Percentiles rank a stretch among this genome's conserved stretches.
Evolutionary conservation across 129 eudicot genomes (phyloP).

Genomic region (Tagetes patula): DNA sequence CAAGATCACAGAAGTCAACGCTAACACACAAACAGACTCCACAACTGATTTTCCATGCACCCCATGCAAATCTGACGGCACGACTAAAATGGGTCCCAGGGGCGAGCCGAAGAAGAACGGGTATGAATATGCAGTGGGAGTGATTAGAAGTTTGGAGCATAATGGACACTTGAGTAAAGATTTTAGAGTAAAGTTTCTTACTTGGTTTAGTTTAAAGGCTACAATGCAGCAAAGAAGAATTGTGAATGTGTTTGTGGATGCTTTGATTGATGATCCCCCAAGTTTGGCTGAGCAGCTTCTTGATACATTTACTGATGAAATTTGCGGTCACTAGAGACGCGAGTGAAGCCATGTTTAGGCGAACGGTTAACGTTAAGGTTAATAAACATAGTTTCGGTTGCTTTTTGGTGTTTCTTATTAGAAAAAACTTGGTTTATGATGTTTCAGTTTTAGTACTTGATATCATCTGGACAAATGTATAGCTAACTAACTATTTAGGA

Average conservation of each 20-base stretch:
- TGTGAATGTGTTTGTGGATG: slow-evolving; percentile 58
- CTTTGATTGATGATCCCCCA: slow-evolving; percentile 58
- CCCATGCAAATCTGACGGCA: slow-evolving; percentile 56
- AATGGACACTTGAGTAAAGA: slow-evolving; percentile 51
- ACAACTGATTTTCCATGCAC: slow-evolving; percentile 52
- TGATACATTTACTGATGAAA: slow-evolving; percentile 61
- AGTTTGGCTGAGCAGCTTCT: slow-evolving; percentile 74
- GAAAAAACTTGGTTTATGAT: slow-evolving; percentile 5
- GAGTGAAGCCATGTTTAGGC: background rate
- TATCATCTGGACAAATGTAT: slow-evolving; percentile 28
- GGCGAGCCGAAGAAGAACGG: slow-evolving; percentile 38
- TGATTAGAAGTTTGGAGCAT: slow-evolving; percentile 53
- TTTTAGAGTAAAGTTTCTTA: slow-evolving; percentile 66
- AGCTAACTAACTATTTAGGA: slow-evolving; percentile 26
- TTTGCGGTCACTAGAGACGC: slow-evolving; percentile 37
- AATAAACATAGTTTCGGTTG: background rate
- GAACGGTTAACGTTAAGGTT: background rate
- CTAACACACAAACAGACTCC: slow-evolving; percentile 42
- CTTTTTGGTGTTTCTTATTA: background rate
- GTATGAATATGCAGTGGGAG: slow-evolving; percentile 59
- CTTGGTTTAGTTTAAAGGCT: slow-evolving; percentile 82
- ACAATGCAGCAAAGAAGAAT: slow-evolving; percentile 59
- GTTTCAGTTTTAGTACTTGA: slow-evolving; percentile 24
- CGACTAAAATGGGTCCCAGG: slow-evolving; percentile 30
- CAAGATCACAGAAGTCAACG: slow-evolving; percentile 27